phyloP scores from a whole-genome alignment of 768 basidiomycete species.

The Megacollybia marginata region DNA sequence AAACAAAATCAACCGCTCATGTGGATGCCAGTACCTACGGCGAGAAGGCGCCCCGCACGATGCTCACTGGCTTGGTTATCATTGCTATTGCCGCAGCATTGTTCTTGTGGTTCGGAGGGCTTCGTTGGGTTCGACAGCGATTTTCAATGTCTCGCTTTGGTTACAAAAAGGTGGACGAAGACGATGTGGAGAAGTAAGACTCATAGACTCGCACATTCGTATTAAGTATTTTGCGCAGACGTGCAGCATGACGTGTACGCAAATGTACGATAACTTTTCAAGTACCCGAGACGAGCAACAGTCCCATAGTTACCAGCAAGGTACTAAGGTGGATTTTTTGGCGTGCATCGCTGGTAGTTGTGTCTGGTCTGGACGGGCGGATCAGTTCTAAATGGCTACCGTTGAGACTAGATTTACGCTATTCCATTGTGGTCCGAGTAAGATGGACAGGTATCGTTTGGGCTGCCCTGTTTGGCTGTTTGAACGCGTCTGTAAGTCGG shows the following conservation, averaged over 20 bases:
- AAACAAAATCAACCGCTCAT: conserved; percentile 5
- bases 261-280: no score
- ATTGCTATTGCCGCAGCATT: conserved; percentile 36
- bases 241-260: background rate
- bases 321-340: conserved; percentile 5
- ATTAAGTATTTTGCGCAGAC: background rate
- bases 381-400: background rate
- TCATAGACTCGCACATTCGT: background rate
- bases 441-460: conserved; percentile 55
- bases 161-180: conserved; percentile 41
- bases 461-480: conserved; percentile 24
- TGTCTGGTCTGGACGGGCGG: conserved; percentile 27
- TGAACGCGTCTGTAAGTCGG: background rate
- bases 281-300: background rate
- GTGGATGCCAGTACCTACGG: conserved; percentile 6
- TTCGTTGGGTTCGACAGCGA: conserved; percentile 35
- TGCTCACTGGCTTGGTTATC: conserved; percentile 33
- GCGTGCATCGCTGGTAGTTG: conserved; percentile 18
- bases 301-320: background rate
- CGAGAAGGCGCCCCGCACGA: conserved; percentile 9
- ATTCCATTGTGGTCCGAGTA: conserved; percentile 62
- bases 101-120: conserved; percentile 47
- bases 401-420: conserved; percentile 37
- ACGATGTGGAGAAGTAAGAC: conserved; percentile 45
- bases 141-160: conserved; percentile 27